Conservation (phyloP, 1,284 basidiomycete species). For the Rhodotorula sp. region DNA sequence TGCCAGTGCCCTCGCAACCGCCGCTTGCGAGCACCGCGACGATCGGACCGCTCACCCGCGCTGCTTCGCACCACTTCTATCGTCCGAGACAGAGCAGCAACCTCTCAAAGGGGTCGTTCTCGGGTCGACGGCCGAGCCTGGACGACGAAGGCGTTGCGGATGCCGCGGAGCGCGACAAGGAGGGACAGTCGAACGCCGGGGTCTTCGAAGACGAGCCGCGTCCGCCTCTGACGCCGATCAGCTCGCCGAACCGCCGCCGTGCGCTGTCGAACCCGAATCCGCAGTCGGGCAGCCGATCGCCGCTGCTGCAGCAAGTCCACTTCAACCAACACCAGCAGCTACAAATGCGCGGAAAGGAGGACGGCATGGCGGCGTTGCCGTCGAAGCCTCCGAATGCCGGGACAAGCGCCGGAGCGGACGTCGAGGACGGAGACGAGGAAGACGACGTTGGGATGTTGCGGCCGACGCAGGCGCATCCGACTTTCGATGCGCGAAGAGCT, state of each 20-base stretch:
- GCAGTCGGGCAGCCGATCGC: not conserved
- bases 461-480: not conserved
- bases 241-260: not conserved
- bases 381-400: not conserved
- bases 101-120: constrained; percentile 29
- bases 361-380: not conserved
- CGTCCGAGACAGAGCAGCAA: constrained; percentile 41
- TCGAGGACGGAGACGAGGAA: not conserved
- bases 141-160: not conserved
- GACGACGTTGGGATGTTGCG: not conserved
- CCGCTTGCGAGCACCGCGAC: constrained; percentile 1
- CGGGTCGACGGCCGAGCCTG: not conserved
- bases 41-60: constrained; percentile 11
- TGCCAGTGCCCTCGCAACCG: not conserved
- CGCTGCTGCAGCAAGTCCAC: constrained; percentile 17
- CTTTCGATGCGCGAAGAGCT: not conserved
- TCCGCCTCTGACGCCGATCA: not conserved
- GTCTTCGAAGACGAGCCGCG: constrained; percentile 7
- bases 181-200: not conserved
- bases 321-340: not conserved
- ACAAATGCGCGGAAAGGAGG: not conserved
- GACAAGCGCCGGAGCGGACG: not conserved
- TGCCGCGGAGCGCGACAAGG: not conserved
- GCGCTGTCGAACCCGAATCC: constrained; percentile 14
- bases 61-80: constrained; percentile 35